Conservation (phyloP, 768 basidiomycete species). For the Rossbeevera mucosa region DNA sequence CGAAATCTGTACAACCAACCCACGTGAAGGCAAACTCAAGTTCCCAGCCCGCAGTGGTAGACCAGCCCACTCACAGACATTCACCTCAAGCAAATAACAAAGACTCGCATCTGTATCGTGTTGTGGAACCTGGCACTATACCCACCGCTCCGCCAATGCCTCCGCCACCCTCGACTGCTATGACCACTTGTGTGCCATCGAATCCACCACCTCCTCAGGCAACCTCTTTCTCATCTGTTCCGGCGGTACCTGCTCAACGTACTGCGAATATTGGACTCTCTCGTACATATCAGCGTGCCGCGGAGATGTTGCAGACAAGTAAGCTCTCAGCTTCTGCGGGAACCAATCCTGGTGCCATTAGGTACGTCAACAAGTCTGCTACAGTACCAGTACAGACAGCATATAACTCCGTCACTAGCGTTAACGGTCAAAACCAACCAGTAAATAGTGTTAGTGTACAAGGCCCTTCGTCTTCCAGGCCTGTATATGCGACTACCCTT, state of each 20-base stretch:
- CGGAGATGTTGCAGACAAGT: conserved; percentile 20
- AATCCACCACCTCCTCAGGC: conserved; percentile 24
- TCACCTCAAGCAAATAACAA: conserved; percentile 22
- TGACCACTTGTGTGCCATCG: conserved; percentile 15
- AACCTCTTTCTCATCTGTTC: conserved; percentile 5
- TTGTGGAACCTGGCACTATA: conserved; percentile 5
- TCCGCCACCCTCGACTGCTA: conserved; percentile 10
- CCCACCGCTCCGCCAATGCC: conserved; percentile 16
- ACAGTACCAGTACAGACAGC: conserved; percentile 5
- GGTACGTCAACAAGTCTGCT: conserved; percentile 8
- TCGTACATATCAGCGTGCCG: conserved; percentile 23
- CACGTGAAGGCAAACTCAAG: neutral
- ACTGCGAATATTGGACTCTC: conserved; percentile 12
- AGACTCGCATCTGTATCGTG: conserved; percentile 14
- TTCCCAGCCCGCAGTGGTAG: conserved; percentile 6
- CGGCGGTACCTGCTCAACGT: conserved; percentile 16
- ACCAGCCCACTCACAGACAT: conserved; percentile 10
- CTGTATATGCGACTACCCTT: conserved; percentile 4
- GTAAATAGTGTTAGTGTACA: conserved; percentile 6
- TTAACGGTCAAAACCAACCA: conserved; percentile 10
- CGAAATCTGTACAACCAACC: conserved; percentile 6
- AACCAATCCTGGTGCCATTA: neutral
- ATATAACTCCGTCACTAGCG: neutral
- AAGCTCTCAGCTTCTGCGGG: conserved; percentile 10
- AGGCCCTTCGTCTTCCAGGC: conserved; percentile 8